Evolutionary conservation across 176 grass and related monocot genomes (phyloP).

Genomic region (Pontederia crassipes): DNA sequence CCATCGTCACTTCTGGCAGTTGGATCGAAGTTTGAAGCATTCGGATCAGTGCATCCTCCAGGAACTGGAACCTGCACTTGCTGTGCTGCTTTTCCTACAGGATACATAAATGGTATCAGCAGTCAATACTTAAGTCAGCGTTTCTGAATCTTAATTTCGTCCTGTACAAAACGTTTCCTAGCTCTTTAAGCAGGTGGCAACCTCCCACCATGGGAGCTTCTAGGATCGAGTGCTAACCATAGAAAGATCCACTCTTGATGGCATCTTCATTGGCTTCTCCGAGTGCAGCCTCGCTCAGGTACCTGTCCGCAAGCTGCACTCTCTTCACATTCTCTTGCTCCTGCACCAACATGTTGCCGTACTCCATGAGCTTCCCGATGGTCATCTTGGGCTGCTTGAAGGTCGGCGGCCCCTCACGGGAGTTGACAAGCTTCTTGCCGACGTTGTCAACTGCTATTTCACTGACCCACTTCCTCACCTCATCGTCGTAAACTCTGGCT

Average conservation of each 20-base stretch:
- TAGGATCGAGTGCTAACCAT: neutral
- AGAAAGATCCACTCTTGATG: slow-evolving; percentile 10
- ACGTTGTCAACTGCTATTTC: slow-evolving; percentile 1
- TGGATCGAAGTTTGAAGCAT: slow-evolving; percentile 56
- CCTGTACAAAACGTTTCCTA: too few species aligned
- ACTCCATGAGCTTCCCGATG: slow-evolving; percentile 13
- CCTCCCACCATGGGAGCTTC: too few species aligned
- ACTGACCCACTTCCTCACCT: slow-evolving; percentile 18
- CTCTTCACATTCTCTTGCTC: slow-evolving; percentile 27
- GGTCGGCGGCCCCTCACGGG: slow-evolving; percentile 5
- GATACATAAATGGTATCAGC: too few species aligned
- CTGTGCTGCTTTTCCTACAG: slow-evolving; percentile 65
- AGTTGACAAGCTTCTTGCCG: slow-evolving; percentile 17
- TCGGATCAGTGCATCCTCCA: slow-evolving; percentile 57
- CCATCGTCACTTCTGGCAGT: slow-evolving; percentile 77
- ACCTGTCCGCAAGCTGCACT: slow-evolving; percentile 22
- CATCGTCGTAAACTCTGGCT: slow-evolving; percentile 21
- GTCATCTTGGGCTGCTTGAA: slow-evolving; percentile 15
- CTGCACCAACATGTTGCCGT: slow-evolving; percentile 14
- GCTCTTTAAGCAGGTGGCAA: too few species aligned
- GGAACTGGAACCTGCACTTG: slow-evolving; percentile 58
- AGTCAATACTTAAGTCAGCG: too few species aligned
- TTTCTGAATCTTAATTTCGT: too few species aligned
- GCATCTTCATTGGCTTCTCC: slow-evolving; percentile 22
- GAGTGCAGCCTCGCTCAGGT: slow-evolving; percentile 19